Conservation (phyloP, 2,329 filamentous ascomycete genomes). For the Colletotrichum sp. region DNA sequence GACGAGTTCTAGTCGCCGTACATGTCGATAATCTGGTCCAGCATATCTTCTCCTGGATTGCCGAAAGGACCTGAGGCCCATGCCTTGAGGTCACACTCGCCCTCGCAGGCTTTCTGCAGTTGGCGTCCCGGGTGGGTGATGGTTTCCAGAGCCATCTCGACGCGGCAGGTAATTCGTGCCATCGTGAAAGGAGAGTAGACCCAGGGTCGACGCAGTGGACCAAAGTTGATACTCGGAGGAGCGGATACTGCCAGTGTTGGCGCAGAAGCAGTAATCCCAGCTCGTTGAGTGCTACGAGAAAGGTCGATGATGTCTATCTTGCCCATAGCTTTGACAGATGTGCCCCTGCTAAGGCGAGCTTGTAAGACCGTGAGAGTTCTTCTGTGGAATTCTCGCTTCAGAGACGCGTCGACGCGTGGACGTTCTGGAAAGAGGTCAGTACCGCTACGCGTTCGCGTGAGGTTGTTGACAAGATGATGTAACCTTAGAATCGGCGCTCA, state of each 20-base stretch:
- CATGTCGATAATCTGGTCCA: background rate
- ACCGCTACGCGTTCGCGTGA: background rate
- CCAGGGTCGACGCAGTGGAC: background rate
- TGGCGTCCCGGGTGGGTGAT: too few species aligned
- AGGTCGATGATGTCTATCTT: background rate
- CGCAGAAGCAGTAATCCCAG: too few species aligned
- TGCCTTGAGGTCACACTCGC: background rate
- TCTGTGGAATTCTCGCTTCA: rapidly evolving
- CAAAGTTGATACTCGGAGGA: background rate
- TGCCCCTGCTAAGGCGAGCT: background rate
- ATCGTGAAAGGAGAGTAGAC: background rate
- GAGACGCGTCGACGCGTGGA: background rate
- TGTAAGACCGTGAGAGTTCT: background rate
- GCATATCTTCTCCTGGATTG: background rate
- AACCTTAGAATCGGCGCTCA: background rate
- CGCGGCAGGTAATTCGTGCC: background rate
- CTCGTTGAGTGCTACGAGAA: background rate
- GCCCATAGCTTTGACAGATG: background rate
- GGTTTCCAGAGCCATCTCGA: background rate
- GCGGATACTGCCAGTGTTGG: background rate
- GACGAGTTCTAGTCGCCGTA: background rate
- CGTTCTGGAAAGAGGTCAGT: background rate
- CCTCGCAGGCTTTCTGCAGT: background rate
- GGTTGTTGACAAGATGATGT: background rate
- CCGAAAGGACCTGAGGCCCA: too few species aligned